These are phyloP conservation scores for Pythium sp. DNA, from an alignment of 352 stramenopile genomes.

Conservation along the genomic window DNA sequence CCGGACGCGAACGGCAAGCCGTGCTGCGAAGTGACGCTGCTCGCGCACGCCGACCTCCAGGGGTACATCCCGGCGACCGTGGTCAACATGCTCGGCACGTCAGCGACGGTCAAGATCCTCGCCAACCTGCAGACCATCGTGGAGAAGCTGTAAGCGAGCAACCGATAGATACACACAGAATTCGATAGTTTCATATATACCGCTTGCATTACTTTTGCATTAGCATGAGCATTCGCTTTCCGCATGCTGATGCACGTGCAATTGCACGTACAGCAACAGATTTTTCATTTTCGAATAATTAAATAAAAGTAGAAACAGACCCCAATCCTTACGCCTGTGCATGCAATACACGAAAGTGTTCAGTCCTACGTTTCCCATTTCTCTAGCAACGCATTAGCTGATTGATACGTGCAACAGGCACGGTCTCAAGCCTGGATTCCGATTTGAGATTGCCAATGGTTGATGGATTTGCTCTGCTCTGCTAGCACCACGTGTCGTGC, in stretches of 20 bases:
- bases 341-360: background rate
- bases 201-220: background rate
- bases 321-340: background rate
- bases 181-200: conserved; percentile 1
- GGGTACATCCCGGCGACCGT: conserved; percentile 79
- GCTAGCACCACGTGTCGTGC: conserved; percentile 16
- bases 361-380: background rate
- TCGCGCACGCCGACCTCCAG: conserved; percentile 72
- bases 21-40: conserved; percentile 70
- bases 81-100: conserved; percentile 85
- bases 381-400: background rate
- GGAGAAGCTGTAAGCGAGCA: background rate
- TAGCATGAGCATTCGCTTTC: background rate
- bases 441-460: background rate
- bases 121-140: conserved; percentile 59
- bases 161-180: background rate
- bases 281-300: conserved; percentile 12
- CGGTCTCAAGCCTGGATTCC: background rate
- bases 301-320: conserved; percentile 10
- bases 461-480: background rate
- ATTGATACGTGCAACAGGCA: background rate
- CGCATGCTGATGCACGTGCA: background rate
- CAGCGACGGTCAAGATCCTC: conserved; percentile 80
- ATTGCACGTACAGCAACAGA: background rate
- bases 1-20: conserved; percentile 40